Evolutionary conservation across 2,329 filamentous ascomycete genomes (phyloP).

Genomic region (Colletotrichum nymphaeae): DNA sequence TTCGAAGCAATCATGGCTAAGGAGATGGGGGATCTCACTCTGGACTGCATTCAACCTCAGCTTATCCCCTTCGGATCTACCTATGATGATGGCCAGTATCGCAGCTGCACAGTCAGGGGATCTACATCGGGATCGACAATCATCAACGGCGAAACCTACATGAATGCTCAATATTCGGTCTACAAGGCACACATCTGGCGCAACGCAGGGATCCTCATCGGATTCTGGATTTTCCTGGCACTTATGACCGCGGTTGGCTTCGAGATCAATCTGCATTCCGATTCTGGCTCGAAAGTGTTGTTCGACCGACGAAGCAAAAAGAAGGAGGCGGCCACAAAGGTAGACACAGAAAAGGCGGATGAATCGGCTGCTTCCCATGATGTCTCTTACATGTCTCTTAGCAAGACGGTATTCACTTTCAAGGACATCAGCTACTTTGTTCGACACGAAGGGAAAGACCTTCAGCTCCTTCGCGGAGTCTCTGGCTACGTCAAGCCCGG

Average conservation of each 20-base stretch:
- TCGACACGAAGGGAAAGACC: conserved; percentile 54
- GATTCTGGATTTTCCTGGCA: conserved; percentile 31
- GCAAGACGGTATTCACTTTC: conserved; percentile 24
- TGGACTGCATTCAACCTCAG: conserved; percentile 55
- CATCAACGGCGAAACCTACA: conserved; percentile 36
- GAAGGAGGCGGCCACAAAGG: background rate
- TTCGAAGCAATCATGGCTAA: conserved; percentile 80
- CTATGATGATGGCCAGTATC: background rate
- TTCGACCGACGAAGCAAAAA: background rate
- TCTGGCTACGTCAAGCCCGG: conserved; percentile 79
- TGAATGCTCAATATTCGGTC: conserved; percentile 29
- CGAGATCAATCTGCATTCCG: background rate
- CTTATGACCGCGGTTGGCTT: background rate
- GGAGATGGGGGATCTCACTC: conserved; percentile 61
- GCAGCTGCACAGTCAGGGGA: background rate
- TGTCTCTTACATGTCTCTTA: background rate
- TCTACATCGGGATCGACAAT: conserved; percentile 35
- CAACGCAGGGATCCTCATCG: conserved; percentile 35
- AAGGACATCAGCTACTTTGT: conserved; percentile 26
- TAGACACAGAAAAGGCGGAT: background rate
- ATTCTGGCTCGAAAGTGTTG: background rate
- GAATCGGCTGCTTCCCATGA: background rate
- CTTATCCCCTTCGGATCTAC: conserved; percentile 17
- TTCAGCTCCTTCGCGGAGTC: conserved; percentile 69
- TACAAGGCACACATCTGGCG: conserved; percentile 36